A percentile compares a stretch with the other conserved stretches of the same genome.
Evolutionary conservation across 768 basidiomycete genomes (phyloP).

Genomic region (Daedaleopsis sinensis): DNA sequence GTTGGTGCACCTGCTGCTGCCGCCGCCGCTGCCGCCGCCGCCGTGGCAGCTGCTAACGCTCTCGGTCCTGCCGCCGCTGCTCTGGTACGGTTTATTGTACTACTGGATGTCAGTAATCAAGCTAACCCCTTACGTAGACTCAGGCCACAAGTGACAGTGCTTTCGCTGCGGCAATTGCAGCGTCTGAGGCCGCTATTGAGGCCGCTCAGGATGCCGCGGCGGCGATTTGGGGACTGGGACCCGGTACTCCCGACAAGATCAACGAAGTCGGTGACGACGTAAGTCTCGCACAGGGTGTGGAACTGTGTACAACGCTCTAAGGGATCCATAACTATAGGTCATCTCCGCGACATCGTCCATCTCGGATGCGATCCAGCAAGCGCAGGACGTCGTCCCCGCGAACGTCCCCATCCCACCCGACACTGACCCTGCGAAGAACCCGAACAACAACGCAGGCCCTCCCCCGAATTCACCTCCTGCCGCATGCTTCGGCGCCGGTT

Average conservation of each 20-base stretch:
- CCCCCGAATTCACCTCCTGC: slow-evolving; percentile 3
- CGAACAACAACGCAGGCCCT: neutral
- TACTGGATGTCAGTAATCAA: neutral
- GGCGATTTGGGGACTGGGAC: neutral
- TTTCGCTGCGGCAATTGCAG: slow-evolving; percentile 1
- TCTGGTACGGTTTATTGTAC: neutral
- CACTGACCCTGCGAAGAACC: slow-evolving; percentile 3
- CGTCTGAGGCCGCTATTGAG: neutral
- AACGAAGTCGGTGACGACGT: neutral
- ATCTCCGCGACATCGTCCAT: slow-evolving; percentile 1
- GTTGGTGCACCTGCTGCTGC: neutral
- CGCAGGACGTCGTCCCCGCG: slow-evolving; percentile 6
- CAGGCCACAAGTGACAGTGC: neutral
- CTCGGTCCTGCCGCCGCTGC: slow-evolving; percentile 7
- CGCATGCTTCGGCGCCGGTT: slow-evolving; percentile 10
- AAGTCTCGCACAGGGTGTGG: neutral
- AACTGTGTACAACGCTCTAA: no score
- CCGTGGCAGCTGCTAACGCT: neutral
- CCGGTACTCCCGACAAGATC: neutral
- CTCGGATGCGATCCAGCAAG: neutral
- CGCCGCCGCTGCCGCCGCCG: slow-evolving; percentile 1
- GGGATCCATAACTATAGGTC: neutral
- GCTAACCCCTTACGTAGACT: neutral
- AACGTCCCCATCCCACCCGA: neutral
- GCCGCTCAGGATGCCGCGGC: neutral